phyloP scores from a whole-genome alignment of 2,329 filamentous ascomycete species.

The Xylariaceae sp. region DNA sequence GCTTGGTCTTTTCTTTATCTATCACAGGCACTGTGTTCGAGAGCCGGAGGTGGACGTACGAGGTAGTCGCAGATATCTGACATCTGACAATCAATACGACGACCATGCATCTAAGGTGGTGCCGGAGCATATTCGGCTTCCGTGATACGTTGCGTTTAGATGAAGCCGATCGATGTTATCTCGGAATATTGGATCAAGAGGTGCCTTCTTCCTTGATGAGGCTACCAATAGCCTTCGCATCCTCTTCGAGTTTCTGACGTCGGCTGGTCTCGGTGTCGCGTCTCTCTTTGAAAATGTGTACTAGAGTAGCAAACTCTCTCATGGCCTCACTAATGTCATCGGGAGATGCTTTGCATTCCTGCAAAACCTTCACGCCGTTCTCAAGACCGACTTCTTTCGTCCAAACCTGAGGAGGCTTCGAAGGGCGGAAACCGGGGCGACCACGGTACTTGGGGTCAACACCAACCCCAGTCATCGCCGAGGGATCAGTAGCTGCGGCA shows the following conservation, averaged over 20 bases:
- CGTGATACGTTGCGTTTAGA: no score
- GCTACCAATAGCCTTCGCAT: constrained; percentile 32
- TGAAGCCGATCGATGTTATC: no score
- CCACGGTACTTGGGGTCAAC: constrained; percentile 5
- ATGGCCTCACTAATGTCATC: constrained; percentile 56
- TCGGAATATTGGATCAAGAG: no score
- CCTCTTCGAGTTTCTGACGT: constrained; percentile 41
- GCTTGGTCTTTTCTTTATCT: no score
- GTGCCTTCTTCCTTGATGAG: not conserved
- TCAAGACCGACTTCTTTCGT: constrained; percentile 54
- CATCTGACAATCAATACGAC: no score
- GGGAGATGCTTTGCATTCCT: constrained; percentile 43
- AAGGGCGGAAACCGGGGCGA: constrained; percentile 12
- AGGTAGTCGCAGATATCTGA: no score
- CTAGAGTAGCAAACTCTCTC: constrained; percentile 56
- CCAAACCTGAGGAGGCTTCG: constrained; percentile 44
- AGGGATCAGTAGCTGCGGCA: constrained; percentile 27
- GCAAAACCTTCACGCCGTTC: constrained; percentile 51
- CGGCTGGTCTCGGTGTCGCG: constrained; percentile 33
- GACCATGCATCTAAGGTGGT: no score
- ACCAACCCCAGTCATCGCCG: constrained; percentile 7
- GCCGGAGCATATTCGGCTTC: no score
- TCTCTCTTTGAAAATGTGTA: constrained; percentile 39
- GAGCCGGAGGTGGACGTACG: no score
- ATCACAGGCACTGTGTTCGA: no score